These are phyloP conservation scores for Phenoliferia sp. DNA, from an alignment of 1,284 basidiomycete species.

Conservation along the genomic window DNA sequence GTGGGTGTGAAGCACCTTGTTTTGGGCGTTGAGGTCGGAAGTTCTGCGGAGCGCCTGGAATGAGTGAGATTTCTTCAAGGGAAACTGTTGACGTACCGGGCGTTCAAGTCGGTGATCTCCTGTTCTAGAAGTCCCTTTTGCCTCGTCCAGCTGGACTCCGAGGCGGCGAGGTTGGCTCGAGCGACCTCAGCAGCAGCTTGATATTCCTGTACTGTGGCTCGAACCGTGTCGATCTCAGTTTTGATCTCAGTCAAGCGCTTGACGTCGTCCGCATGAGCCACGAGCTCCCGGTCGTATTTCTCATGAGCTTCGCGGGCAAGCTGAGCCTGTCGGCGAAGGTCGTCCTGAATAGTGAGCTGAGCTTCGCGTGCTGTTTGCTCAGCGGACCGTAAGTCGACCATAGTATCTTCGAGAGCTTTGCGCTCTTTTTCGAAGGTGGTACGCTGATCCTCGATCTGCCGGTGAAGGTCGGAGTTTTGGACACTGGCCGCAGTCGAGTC, in stretches of 20 bases:
- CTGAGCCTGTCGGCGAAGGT: constrained; percentile 60
- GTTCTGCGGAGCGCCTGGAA: constrained; percentile 54
- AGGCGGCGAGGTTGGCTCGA: constrained; percentile 60
- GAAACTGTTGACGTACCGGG: constrained; percentile 50
- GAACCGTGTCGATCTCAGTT: constrained; percentile 51
- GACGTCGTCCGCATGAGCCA: constrained; percentile 76
- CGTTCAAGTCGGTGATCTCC: constrained; percentile 65
- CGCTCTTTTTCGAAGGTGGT: constrained; percentile 68
- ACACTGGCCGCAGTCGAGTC: constrained; percentile 54
- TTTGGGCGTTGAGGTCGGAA: constrained; percentile 66
- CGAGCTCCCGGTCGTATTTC: constrained; percentile 70
- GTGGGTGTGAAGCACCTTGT: constrained; percentile 71
- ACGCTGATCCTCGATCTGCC: constrained; percentile 55
- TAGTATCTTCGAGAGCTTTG: constrained; percentile 53
- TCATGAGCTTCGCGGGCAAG: constrained; percentile 75
- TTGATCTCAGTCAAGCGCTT: constrained; percentile 63
- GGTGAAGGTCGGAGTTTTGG: constrained; percentile 58
- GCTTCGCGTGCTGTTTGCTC: constrained; percentile 62
- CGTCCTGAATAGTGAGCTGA: constrained; percentile 58
- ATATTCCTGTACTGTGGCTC: constrained; percentile 53
- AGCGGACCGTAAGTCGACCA: constrained; percentile 53
- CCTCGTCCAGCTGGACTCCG: constrained; percentile 71
- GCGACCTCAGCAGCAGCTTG: constrained; percentile 64
- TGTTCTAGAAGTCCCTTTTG: constrained; percentile 71
- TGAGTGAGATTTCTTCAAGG: not conserved